These are phyloP conservation scores for Nepenthes gracilis DNA, from an alignment of 148 eudicot genomes.

Conservation along the genomic window DNA sequence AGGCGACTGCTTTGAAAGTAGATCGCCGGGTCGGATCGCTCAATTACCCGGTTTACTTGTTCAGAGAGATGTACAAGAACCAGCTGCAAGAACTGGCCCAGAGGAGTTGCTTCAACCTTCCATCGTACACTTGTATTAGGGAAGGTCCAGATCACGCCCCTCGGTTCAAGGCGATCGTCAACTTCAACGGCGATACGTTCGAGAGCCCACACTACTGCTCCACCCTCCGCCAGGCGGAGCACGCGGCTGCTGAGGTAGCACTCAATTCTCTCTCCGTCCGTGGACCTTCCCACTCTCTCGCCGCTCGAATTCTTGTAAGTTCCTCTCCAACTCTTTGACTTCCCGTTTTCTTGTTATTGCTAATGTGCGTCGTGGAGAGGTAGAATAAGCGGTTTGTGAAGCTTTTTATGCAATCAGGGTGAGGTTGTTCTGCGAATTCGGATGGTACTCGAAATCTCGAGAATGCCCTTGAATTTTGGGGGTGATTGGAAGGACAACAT, in stretches of 20 bases:
- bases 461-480: no score
- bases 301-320: not conserved
- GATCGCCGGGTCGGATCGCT: not conserved
- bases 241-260: constrained; percentile 41
- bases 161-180: constrained; percentile 34
- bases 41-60: not conserved
- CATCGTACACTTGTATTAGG: constrained; percentile 28
- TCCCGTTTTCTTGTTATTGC: no score
- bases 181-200: constrained; percentile 42
- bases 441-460: no score
- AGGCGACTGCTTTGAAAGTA: no score
- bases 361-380: no score
- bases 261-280: constrained; percentile 25
- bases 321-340: not conserved
- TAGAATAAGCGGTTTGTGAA: no score
- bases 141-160: constrained; percentile 62
- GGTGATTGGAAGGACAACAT: no score
- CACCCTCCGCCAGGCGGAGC: constrained; percentile 41
- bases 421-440: no score
- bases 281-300: constrained; percentile 6
- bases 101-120: constrained; percentile 42
- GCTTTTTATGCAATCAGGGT: no score
- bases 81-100: constrained; percentile 46
- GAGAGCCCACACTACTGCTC: constrained; percentile 23
- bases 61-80: constrained; percentile 28